Conservation (phyloP, 495 filamentous ascomycete species). For the Penicillium cosmopolitanum region DNA sequence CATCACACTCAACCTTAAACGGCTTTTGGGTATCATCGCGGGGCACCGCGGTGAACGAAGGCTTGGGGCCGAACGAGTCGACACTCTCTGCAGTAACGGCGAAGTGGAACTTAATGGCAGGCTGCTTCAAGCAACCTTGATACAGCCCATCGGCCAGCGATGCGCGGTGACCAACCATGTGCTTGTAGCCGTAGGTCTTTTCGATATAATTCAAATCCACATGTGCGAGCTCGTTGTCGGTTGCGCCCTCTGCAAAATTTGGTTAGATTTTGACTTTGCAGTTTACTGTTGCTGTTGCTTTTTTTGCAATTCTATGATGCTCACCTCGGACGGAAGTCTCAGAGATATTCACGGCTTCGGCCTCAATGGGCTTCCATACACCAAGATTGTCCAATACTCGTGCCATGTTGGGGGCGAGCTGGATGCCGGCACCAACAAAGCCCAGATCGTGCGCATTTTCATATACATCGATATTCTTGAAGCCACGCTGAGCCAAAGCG, state of each 20-base stretch:
- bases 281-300: neutral
- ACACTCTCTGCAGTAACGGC: constrained; percentile 57
- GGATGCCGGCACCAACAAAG: constrained; percentile 82
- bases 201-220: constrained; percentile 69
- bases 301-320: neutral
- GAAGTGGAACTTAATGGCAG: constrained; percentile 71
- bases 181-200: constrained; percentile 69
- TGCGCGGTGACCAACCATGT: constrained; percentile 78
- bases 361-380: constrained; percentile 68
- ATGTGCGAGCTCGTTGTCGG: constrained; percentile 67
- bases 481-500: constrained; percentile 72
- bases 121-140: constrained; percentile 64
- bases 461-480: constrained; percentile 72
- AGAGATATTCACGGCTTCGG: constrained; percentile 59
- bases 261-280: neutral
- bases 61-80: constrained; percentile 57
- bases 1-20: constrained; percentile 62
- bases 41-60: constrained; percentile 59
- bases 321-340: constrained; percentile 58
- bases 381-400: constrained; percentile 72
- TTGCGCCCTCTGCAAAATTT: constrained; percentile 60
- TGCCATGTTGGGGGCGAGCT: constrained; percentile 80
- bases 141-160: constrained; percentile 72
- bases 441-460: constrained; percentile 74
- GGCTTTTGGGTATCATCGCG: constrained; percentile 52